Evolutionary conservation across 257 asterid species (phyloP), one percentile per base, ranked within the genome.

Genomic region (Solanum etuberosum): DNA sequence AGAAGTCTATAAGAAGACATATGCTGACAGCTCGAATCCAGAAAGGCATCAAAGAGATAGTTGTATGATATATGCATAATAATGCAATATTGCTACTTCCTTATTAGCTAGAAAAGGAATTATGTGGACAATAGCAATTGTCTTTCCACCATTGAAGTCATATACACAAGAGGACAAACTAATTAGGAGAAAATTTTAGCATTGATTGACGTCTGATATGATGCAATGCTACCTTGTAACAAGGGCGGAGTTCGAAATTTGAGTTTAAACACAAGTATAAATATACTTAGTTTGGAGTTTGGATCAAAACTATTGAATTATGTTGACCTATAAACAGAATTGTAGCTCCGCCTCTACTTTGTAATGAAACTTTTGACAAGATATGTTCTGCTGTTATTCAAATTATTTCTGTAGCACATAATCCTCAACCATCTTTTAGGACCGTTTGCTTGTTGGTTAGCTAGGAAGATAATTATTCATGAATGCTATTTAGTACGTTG

Each of bases 101-200:
- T 21, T 61, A 38, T 4, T 63, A 63, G 42, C 80, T 65, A 70
- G 32, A 29, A 29, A 63, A 38, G 54, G 87, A 67, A 84, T 84
- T 84, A 78, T 40, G 87, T 84, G 87, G 87, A 63, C 38, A 63
- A 84, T 29, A 32, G 61, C 78, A 84, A 84, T 67, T 84, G 65
- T 73, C 43, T n/a, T 84, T 84, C 40, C 78, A n/a, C 59, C 77
- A 84, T 78, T 15, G 14, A 78, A 77, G n/a, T 77, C 61, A 25
- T 27, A 6, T 40, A 40, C 83, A 70, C 59, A 76, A 78, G 37
- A 40, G 25, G 65, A 12, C 40, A 27, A 43, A 43, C 35, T 15
- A 80, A 42, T 37, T 37, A 14, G 63, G 0, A 80, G 40, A 46
- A 51, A 14, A 27, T 7, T 46, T 27, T 80, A 43, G 1, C 40